Conservation (phyloP, 2,329 filamentous ascomycete genomes). For the Colletotrichum sp. region DNA sequence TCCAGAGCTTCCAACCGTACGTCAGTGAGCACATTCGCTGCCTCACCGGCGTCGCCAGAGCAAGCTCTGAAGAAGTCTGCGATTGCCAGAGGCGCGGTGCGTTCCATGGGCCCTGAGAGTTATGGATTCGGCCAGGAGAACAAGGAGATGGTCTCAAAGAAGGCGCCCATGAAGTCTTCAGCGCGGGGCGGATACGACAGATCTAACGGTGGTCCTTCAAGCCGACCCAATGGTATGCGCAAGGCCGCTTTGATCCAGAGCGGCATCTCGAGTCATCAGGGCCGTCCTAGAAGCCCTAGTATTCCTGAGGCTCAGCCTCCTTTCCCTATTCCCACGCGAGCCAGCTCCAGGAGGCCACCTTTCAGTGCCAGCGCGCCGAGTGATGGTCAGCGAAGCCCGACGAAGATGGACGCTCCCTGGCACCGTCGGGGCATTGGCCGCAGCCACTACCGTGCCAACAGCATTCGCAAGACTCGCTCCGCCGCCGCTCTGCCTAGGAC, state of each 20-base stretch:
- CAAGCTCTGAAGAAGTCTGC: constrained; percentile 35
- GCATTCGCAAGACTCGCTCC: constrained; percentile 84
- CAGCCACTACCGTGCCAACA: constrained; percentile 60
- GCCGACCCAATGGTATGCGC: constrained; percentile 69
- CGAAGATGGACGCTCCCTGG: constrained; percentile 61
- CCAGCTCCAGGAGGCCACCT: constrained; percentile 81
- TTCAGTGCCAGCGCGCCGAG: constrained; percentile 67
- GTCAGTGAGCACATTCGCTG: constrained; percentile 39
- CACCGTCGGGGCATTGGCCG: constrained; percentile 55
- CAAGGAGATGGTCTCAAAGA: constrained; percentile 32
- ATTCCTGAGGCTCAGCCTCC: constrained; percentile 72
- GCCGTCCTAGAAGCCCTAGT: constrained; percentile 69
- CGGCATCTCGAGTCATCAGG: constrained; percentile 72
- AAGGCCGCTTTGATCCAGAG: constrained; percentile 82
- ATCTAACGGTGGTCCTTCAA: constrained; percentile 40
- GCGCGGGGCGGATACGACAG: constrained; percentile 42
- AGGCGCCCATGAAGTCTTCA: constrained; percentile 32
- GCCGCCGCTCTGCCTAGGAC: constrained; percentile 72
- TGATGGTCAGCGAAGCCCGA: constrained; percentile 81
- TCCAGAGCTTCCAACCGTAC: constrained; percentile 46
- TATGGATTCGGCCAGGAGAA: constrained; percentile 48
- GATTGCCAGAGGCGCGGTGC: constrained; percentile 29
- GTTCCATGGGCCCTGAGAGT: constrained; percentile 44
- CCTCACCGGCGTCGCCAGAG: constrained; percentile 51
- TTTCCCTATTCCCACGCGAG: constrained; percentile 88